Conservation (phyloP, 2,329 filamentous ascomycete genomes). For the Akanthomyces lecanii region DNA sequence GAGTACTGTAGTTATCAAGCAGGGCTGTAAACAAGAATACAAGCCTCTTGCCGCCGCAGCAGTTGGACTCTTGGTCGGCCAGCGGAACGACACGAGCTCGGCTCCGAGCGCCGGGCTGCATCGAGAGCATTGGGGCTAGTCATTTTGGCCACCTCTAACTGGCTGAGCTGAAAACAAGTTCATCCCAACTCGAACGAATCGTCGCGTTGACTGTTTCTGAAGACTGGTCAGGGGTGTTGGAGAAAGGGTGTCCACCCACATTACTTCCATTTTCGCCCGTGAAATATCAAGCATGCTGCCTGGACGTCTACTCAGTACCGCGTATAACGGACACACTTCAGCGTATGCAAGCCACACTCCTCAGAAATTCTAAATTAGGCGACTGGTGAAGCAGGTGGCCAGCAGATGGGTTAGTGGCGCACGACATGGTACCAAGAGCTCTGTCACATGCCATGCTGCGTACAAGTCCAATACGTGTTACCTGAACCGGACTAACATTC, state of each 20-base stretch:
- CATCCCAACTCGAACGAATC: conserved; percentile 3
- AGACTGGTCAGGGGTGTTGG: neutral
- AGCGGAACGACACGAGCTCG: neutral
- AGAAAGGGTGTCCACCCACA: neutral
- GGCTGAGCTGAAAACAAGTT: neutral
- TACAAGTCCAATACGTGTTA: neutral
- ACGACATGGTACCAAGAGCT: neutral
- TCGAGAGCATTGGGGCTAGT: neutral
- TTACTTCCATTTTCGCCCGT: neutral
- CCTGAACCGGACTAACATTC: neutral
- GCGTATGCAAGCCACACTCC: neutral
- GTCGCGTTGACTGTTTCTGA: neutral
- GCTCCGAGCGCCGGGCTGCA: neutral
- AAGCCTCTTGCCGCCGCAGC: neutral
- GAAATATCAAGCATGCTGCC: neutral
- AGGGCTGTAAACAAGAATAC: too few relatives aligned
- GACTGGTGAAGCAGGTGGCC: neutral
- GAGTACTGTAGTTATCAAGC: too few relatives aligned
- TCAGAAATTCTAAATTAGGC: neutral
- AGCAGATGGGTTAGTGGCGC: conserved; percentile 1
- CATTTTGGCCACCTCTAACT: neutral
- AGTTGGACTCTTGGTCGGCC: neutral
- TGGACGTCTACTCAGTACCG: too few relatives aligned
- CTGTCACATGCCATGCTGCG: neutral
- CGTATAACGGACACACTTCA: too few relatives aligned